Evolutionary conservation across 2,329 filamentous ascomycete species (phyloP), one percentile per base, ranked within the genome.

Genomic region (Aspergillus costaricaensis): DNA sequence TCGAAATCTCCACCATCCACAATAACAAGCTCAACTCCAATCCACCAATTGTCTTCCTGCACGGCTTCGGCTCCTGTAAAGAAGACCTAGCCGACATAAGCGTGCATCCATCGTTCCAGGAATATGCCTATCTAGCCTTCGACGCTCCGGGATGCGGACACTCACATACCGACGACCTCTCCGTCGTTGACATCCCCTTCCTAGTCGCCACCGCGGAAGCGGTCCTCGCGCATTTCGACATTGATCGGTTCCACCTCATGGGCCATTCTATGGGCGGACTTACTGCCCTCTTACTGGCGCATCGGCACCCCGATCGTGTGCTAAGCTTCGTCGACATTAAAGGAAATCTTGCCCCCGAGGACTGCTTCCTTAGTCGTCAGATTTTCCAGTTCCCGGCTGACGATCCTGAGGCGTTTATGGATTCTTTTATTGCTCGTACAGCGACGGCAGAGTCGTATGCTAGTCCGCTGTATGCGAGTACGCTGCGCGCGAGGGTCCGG

Each of bases 201-300:
- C 62, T 71, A 8, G 65, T 71, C 39, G 63, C 60, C 36, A 68
- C 67, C 15, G 62, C 68, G 5, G 58, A 65, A 55, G 64, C 61
- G 0, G 39, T 70, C 4, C 63, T 70, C 1, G 25, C 58, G 1
- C 63, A 66, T 36, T 69, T 67, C 55, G 51, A 62, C 1, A 64
- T 70, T 49, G 55, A 41, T 36, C 39, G 51, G 19, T 68, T 69
- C 48, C 68, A 70, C 19, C 55, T 71, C 1, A 66, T 69, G 6
- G 68, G 69, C 32, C 68, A 71, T 51, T 71, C 68, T 9, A 70
- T 71, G 68, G 66, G 69, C 10, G 69, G 68, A 0, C 58, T 70
- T 1, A 66, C 67, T 5, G 68, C 66, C 0, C 65, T 70, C 4
- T 44, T 67, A 2, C 65, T 70, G 7, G 68, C 68, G 3, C 58